Base-by-base conservation (phyloP, 305 asterid species). In the Withania somnifera region DNA sequence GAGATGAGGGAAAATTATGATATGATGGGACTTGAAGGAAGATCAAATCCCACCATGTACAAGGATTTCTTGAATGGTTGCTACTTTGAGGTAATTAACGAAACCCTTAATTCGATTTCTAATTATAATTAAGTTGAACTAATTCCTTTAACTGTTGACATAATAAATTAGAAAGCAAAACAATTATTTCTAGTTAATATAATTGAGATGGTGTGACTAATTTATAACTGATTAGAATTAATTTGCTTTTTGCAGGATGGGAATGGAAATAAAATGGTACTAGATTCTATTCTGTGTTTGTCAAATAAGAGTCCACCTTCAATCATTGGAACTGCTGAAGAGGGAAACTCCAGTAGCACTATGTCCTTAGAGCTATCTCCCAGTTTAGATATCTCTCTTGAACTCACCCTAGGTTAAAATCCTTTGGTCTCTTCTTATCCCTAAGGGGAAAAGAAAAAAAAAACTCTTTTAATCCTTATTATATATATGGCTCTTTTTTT, bases 381-480 rank as follows among this genome's bases (percentile, higher is more conserved):
- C 38, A 40, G 32, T 24, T 51, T 30, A 38, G 82, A 79, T 34
- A 19, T 86, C 50, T 84, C 81, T 10, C 84, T 84, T 19, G 87
- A 86, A 7, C 87, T 86, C 51, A 86, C 86, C 32, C 89, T 82
- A 51, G 83, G 84, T 51, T 85, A 17, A 64, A 17, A 32, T 64
- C 47, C 24, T 15, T 63, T 67, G 1, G 19, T 38, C 2, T 67
- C 6, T 11, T 2, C 28, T 4, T 7, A 15, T 17, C 40, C 47
- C 24, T 30, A 3, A 34, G 34, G 7, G 3, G 0, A 66, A 34
- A 67, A 5, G 11, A 9, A 10, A 2, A 66, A 34, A n/a, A 10
- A 10, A 9, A 2, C 17, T 34, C 28, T 36, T 67, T n/a, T n/a
- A 64, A 64, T 34, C 75, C 30, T 32, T 66, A 36, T 11, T 57